Percentiles rank a stretch among this genome's conserved stretches.
These are phyloP conservation scores for Phaeophleospora eucalypticola DNA, from an alignment of 2,329 filamentous ascomycete species.

Conservation along the genomic window DNA sequence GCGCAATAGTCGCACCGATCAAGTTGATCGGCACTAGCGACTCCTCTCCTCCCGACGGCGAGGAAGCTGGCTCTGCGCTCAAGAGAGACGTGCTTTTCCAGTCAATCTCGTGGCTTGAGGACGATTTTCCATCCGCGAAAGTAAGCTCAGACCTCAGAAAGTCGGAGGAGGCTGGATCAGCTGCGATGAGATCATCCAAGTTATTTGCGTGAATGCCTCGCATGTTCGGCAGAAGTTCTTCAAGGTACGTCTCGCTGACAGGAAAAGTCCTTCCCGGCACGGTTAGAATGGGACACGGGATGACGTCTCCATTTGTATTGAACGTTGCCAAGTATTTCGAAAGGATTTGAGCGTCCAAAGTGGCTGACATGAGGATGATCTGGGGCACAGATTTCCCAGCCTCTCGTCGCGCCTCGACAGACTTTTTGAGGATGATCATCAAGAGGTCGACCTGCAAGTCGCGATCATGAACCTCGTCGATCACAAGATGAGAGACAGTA, in stretches of 20 bases:
- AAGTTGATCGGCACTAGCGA: conserved; percentile 40
- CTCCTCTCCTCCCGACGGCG: conserved; percentile 31
- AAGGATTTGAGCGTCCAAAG: conserved; percentile 44
- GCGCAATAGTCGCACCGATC: conserved; percentile 42
- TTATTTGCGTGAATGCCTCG: conserved; percentile 21
- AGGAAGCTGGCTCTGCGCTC: conserved; percentile 20
- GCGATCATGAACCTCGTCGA: conserved; percentile 52
- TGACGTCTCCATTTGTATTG: conserved; percentile 25
- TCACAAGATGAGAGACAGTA: conserved; percentile 45
- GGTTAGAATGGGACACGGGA: conserved; percentile 39
- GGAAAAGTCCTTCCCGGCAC: conserved; percentile 45
- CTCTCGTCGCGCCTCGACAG: conserved; percentile 34
- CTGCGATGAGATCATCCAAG: conserved; percentile 9
- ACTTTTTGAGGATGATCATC: conserved; percentile 44
- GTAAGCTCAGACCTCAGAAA: conserved; percentile 20
- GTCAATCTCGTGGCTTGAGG: conserved; percentile 34
- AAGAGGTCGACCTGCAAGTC: conserved; percentile 45
- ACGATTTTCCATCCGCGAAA: conserved; percentile 12
- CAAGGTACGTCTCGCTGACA: conserved; percentile 42
- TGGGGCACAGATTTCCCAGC: conserved; percentile 38
- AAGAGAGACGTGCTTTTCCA: conserved; percentile 36
- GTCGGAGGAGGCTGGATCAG: conserved; percentile 13
- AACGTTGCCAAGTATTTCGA: conserved; percentile 41
- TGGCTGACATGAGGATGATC: conserved; percentile 49
- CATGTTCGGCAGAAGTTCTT: conserved; percentile 36